A percentile compares a stretch with the other conserved stretches of the same genome.
phyloP scores from a whole-genome alignment of 2,329 filamentous ascomycete genomes.

The Fusarium secorum region DNA sequence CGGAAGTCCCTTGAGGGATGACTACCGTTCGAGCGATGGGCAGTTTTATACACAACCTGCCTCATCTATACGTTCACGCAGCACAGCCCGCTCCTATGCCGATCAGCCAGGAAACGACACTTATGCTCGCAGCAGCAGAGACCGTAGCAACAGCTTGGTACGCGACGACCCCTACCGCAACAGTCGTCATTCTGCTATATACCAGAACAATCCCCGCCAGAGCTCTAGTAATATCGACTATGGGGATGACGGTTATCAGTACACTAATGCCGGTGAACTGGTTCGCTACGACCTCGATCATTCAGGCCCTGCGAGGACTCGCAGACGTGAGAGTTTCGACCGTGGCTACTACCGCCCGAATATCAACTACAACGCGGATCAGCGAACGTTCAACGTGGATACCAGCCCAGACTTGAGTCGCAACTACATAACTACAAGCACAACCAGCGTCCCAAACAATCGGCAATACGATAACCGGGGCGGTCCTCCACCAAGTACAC shows the following conservation, averaged over 20 bases:
- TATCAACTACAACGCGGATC: conserved; percentile 59
- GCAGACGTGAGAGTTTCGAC: conserved; percentile 64
- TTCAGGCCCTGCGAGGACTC: conserved; percentile 50
- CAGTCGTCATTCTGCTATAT: conserved; percentile 56
- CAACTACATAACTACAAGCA: conserved; percentile 49
- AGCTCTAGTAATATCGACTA: conserved; percentile 58
- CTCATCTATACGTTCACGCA: conserved; percentile 62
- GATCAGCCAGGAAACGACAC: conserved; percentile 61
- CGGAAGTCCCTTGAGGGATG: conserved; percentile 60
- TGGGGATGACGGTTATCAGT: conserved; percentile 68
- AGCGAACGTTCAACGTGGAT: conserved; percentile 56
- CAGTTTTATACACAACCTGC: conserved; percentile 66
- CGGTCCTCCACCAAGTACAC: conserved; percentile 72
- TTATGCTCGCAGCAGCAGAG: conserved; percentile 57
- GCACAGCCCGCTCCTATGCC: conserved; percentile 57
- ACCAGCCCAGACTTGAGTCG: conserved; percentile 55
- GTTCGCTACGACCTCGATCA: conserved; percentile 69
- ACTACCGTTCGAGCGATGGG: conserved; percentile 60
- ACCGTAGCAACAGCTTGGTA: conserved; percentile 56
- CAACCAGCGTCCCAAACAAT: conserved; percentile 32
- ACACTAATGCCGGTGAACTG: conserved; percentile 69
- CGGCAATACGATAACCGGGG: conserved; percentile 52
- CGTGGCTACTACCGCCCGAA: conserved; percentile 63
- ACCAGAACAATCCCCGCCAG: conserved; percentile 55
- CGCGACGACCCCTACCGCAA: conserved; percentile 57